Conservation (phyloP, 1,284 basidiomycete species). For the Sutorius eximius region DNA sequence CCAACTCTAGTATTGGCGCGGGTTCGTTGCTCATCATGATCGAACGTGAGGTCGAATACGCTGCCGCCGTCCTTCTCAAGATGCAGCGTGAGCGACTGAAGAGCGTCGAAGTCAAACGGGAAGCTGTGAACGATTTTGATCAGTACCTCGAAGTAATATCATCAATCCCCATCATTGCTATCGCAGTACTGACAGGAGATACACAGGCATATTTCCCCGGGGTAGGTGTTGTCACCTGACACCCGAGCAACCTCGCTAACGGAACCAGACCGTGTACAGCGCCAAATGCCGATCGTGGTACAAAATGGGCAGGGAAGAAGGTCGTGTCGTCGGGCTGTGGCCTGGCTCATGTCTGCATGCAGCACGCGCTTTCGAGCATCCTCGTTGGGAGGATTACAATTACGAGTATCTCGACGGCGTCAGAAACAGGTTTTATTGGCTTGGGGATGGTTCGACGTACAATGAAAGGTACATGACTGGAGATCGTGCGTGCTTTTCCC, state of each 20-base stretch:
- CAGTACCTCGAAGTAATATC: constrained; percentile 47
- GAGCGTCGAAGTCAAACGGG: constrained; percentile 56
- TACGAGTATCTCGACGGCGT: constrained; percentile 48
- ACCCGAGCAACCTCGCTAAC: background rate
- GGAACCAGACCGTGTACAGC: constrained; percentile 54
- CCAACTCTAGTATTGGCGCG: constrained; percentile 42
- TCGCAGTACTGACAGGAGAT: background rate
- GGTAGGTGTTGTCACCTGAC: constrained; percentile 24
- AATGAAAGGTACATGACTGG: constrained; percentile 43
- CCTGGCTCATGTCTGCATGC: constrained; percentile 60
- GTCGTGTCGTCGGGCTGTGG: constrained; percentile 58
- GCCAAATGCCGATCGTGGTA: constrained; percentile 68
- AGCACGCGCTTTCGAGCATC: constrained; percentile 47
- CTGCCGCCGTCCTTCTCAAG: constrained; percentile 52
- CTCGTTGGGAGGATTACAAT: constrained; percentile 66
- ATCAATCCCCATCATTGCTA: background rate
- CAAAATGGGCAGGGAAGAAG: constrained; percentile 58
- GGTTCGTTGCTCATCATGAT: constrained; percentile 45
- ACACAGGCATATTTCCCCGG: constrained; percentile 49
- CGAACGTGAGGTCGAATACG: constrained; percentile 58
- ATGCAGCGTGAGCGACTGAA: constrained; percentile 59
- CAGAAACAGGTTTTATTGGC: constrained; percentile 55
- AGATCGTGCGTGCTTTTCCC: constrained; percentile 44
- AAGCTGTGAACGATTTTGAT: constrained; percentile 62
- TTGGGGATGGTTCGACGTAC: constrained; percentile 55